Evolutionary conservation across 352 stramenopile species (phyloP).

Genomic region (Phytophthora pisi): DNA sequence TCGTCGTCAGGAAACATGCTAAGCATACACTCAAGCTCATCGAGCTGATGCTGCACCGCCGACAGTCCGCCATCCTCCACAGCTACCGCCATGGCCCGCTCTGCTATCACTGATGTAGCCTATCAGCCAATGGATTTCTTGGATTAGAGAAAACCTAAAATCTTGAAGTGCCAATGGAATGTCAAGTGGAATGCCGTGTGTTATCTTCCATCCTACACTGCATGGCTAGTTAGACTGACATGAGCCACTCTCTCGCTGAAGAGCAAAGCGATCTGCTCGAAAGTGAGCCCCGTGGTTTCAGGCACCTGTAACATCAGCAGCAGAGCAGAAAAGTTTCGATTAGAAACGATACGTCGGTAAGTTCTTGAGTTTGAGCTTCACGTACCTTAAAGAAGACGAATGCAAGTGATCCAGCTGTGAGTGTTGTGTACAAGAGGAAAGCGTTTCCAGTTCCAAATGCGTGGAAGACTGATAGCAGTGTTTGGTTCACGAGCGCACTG

Average conservation of each 20-base stretch:
- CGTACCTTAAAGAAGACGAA: slow-evolving; percentile 66
- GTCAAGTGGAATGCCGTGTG: neutral
- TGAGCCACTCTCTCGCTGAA: slow-evolving; percentile 41
- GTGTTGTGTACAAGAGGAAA: slow-evolving; percentile 60
- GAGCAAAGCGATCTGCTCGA: slow-evolving; percentile 66
- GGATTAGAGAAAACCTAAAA: neutral
- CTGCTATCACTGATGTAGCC: neutral
- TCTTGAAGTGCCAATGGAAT: neutral
- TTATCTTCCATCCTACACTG: slow-evolving; percentile 7
- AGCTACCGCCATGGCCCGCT: neutral
- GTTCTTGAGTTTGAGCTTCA: neutral
- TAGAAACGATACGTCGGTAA: neutral
- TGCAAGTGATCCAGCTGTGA: slow-evolving; percentile 47
- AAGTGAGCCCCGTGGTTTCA: slow-evolving; percentile 66
- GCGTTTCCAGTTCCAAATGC: slow-evolving; percentile 49
- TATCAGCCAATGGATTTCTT: neutral
- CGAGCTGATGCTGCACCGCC: slow-evolving; percentile 47
- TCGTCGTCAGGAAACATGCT: slow-evolving; percentile 68
- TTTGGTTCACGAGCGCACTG: slow-evolving; percentile 74
- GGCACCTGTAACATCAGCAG: slow-evolving; percentile 39
- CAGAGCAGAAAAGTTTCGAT: neutral
- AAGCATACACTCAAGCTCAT: slow-evolving; percentile 78
- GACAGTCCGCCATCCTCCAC: slow-evolving; percentile 6
- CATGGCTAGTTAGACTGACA: slow-evolving; percentile 6
- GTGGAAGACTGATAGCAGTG: slow-evolving; percentile 63